Percentiles rank a stretch among this genome's conserved stretches.
Conservation (phyloP, 331 rosid species). For the Quercus lobata region DNA sequence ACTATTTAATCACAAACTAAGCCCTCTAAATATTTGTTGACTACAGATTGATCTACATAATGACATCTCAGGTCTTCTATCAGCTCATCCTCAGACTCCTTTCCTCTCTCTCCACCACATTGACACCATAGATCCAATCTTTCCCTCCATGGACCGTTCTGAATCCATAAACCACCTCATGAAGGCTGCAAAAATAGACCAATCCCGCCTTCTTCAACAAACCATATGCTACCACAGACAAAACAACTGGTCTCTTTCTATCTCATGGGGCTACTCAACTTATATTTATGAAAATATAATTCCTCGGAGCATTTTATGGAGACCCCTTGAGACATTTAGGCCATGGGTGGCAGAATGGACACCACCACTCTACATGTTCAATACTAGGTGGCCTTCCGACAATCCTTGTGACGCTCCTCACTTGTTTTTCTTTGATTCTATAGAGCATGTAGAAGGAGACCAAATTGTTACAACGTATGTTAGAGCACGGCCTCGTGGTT, state of each 20-base stretch:
- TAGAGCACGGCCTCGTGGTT: slow-evolving; percentile 18
- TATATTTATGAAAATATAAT: slow-evolving; percentile 30
- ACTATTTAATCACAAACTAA: too few species aligned
- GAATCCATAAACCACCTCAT: slow-evolving; percentile 39
- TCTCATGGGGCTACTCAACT: slow-evolving; percentile 43
- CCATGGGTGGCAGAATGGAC: slow-evolving; percentile 6
- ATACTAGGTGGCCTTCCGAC: slow-evolving; percentile 20
- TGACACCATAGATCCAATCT: slow-evolving; percentile 39
- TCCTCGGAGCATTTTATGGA: slow-evolving; percentile 19
- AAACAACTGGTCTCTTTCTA: slow-evolving; percentile 37
- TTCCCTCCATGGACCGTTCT: slow-evolving; percentile 37
- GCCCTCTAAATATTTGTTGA: not conserved
- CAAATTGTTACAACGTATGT: slow-evolving; percentile 26
- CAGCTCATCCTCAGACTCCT: slow-evolving; percentile 47
- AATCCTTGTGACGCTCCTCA: slow-evolving; percentile 46
- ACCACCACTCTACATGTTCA: slow-evolving; percentile 30
- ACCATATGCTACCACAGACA: slow-evolving; percentile 34
- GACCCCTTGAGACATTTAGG: slow-evolving; percentile 37
- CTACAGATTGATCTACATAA: slow-evolving; percentile 42
- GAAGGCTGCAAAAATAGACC: slow-evolving; percentile 31
- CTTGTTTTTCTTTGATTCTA: slow-evolving; percentile 25
- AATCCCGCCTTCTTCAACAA: slow-evolving; percentile 39
- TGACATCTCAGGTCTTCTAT: slow-evolving; percentile 49
- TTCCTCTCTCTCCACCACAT: slow-evolving; percentile 55
- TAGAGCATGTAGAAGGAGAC: not conserved